Conservation (phyloP, 2,329 filamentous ascomycete species). For the Fusarium armeniacum region DNA sequence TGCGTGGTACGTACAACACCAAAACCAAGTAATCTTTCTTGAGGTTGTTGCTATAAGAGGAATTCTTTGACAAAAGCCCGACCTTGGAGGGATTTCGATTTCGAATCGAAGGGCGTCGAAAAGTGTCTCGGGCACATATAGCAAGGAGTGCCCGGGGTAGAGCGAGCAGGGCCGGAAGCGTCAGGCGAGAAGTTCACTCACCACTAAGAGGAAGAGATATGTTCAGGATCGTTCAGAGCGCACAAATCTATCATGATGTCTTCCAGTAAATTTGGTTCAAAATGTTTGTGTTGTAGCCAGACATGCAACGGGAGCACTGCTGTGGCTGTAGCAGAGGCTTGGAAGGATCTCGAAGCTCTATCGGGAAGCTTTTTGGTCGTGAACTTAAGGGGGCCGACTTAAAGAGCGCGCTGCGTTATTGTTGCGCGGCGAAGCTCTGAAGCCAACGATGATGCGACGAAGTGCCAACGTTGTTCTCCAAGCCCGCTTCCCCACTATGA, state of each 20-base stretch:
- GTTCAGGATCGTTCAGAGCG: slow-evolving; percentile 51
- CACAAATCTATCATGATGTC: slow-evolving; percentile 61
- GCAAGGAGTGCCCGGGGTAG: not conserved
- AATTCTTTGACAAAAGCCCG: not conserved
- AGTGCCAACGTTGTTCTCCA: slow-evolving; percentile 49
- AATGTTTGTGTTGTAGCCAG: slow-evolving; percentile 46
- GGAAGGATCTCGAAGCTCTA: slow-evolving; percentile 29
- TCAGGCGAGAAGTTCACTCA: slow-evolving; percentile 49
- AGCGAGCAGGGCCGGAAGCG: slow-evolving; percentile 19
- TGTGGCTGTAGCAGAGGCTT: slow-evolving; percentile 25
- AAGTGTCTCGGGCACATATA: slow-evolving; percentile 2
- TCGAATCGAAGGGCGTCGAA: slow-evolving; percentile 1
- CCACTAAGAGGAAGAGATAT: slow-evolving; percentile 59
- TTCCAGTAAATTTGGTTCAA: slow-evolving; percentile 47
- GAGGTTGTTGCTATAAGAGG: too few relatives aligned
- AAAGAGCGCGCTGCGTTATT: slow-evolving; percentile 38
- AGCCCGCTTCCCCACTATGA: slow-evolving; percentile 44
- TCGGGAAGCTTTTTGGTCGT: slow-evolving; percentile 10
- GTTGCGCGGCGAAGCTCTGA: slow-evolving; percentile 48
- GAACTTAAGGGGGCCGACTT: slow-evolving; percentile 31
- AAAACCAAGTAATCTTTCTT: not conserved
- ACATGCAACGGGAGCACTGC: slow-evolving; percentile 41
- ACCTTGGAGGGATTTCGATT: not conserved
- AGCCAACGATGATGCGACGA: slow-evolving; percentile 51
- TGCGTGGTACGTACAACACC: not conserved